Evolutionary conservation across 2,329 filamentous ascomycete species (phyloP), one percentile per base, ranked within the genome.

Genomic region (Calonectria pteridis): DNA sequence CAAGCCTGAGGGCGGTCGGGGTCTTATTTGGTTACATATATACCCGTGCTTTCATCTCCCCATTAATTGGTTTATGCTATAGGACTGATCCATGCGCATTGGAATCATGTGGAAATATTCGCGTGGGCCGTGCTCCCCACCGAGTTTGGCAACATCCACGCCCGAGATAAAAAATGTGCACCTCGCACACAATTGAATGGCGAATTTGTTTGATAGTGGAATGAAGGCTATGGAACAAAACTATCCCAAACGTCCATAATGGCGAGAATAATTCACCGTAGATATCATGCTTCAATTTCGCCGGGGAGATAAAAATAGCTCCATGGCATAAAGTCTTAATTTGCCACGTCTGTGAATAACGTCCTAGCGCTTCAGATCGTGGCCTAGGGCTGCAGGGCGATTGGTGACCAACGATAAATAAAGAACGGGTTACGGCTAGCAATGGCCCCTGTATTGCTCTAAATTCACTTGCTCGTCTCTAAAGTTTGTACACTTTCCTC

Each of bases 11-110:
- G 40, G 23, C 33, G 23, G 55, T 23, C 37, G 11, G 33, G 55
- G 55, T 16, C 37, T 62, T 62, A 62, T 62, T 62, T 62, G 55
- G 23, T 62, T 62, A 62, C 55, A 62, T 62, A 62, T 62, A 62
- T 62, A 62, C 55, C 37, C 14, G 55, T 40, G 55, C 37, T 33
- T 62, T 40, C 23, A 37, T 28, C 55, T n/a, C 55, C 31, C 20
- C 55, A 40, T 62, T 62, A 62, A 62, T 40, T 40, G 37, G 23
- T 29, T 62, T n/a, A 62, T 62, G 35, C 55, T 62, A 40, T 62
- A 40, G 35, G 23, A 28, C 55, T 62, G 55, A 62, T 62, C 55
- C 55, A 62, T 62, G 55, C 55, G n/a, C 23, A 26, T 23, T 40
- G 33, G 10, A 23, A 55, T 40, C 49, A 31, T 29, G 49, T 43